Percentiles rank a stretch among this genome's conserved stretches.
These are phyloP conservation scores for Blastocystis sp. DNA, from an alignment of 352 stramenopile species.

Conservation along the genomic window DNA sequence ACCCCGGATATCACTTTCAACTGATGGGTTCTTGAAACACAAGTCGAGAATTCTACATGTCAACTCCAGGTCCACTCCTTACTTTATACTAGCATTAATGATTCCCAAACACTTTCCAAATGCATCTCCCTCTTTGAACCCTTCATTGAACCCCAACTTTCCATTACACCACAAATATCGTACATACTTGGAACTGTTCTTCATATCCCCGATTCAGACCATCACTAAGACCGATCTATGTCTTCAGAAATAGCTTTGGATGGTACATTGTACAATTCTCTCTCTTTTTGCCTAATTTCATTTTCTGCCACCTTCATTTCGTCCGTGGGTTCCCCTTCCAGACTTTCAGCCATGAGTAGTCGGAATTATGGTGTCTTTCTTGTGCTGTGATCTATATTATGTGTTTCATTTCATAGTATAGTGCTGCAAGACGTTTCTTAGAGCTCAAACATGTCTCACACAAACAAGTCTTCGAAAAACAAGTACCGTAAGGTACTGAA, in stretches of 20 bases:
- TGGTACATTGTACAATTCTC: conserved; percentile 17
- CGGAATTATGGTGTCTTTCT: not conserved
- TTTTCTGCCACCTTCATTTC: conserved; percentile 3
- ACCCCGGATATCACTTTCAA: conserved; percentile 27
- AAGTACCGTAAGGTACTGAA: too few species aligned
- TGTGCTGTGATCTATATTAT: too few species aligned
- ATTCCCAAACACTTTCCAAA: conserved; percentile 46
- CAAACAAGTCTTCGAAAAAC: not conserved
- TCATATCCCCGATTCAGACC: not conserved
- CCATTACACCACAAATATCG: not conserved
- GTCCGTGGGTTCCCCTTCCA: not conserved
- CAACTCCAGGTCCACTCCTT: not conserved
- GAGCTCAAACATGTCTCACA: not conserved
- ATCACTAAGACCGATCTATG: conserved; percentile 14
- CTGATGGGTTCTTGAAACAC: conserved; percentile 37
- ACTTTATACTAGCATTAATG: conserved; percentile 49
- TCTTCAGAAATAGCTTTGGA: too few species aligned
- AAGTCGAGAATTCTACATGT: conserved; percentile 13
- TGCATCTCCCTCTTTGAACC: conserved; percentile 40
- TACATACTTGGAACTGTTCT: conserved; percentile 15
- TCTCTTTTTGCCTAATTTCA: not conserved
- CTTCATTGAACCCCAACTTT: conserved; percentile 12
- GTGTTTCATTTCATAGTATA: too few species aligned
- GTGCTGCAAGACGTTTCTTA: too few species aligned
- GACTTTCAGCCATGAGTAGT: not conserved